These are phyloP conservation scores for Cladosporium sp. DNA, from an alignment of 2,329 filamentous ascomycete species.

Conservation along the genomic window DNA sequence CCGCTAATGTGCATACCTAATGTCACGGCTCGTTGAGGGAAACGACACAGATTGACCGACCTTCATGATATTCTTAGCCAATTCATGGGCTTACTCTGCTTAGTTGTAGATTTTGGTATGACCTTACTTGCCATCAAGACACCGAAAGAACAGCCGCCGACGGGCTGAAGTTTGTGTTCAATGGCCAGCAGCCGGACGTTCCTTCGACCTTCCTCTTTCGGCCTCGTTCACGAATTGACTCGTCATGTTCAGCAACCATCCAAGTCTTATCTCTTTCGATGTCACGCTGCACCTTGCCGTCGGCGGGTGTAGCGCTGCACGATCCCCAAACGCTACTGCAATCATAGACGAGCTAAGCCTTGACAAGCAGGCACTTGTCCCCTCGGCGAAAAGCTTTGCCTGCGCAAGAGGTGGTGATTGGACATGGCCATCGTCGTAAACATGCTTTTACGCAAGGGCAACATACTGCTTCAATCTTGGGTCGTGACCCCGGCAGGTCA, in stretches of 20 bases:
- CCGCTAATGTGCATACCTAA: no score
- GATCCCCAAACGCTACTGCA: conserved; percentile 5
- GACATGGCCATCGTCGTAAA: not conserved
- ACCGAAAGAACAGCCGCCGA: no score
- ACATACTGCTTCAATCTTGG: not conserved
- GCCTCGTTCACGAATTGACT: not conserved
- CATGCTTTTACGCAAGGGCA: conserved; percentile 6
- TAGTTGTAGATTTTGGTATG: no score
- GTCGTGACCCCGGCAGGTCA: not conserved
- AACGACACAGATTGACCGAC: no score
- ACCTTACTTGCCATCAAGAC: no score
- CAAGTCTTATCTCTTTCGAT: conserved; percentile 1
- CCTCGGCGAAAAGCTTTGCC: not conserved
- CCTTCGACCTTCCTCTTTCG: not conserved
- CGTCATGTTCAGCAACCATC: not conserved
- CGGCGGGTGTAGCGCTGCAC: not conserved
- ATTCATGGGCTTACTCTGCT: no score
- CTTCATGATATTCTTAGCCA: no score
- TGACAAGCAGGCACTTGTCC: conserved; percentile 11
- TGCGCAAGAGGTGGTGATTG: not conserved
- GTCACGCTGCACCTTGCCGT: not conserved
- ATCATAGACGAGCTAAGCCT: conserved; percentile 14
- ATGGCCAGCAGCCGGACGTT: not conserved
- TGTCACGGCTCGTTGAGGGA: no score
- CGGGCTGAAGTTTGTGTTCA: not conserved